Conservation (phyloP, 2,329 filamentous ascomycete genomes). For the Geosmithia morbida region DNA sequence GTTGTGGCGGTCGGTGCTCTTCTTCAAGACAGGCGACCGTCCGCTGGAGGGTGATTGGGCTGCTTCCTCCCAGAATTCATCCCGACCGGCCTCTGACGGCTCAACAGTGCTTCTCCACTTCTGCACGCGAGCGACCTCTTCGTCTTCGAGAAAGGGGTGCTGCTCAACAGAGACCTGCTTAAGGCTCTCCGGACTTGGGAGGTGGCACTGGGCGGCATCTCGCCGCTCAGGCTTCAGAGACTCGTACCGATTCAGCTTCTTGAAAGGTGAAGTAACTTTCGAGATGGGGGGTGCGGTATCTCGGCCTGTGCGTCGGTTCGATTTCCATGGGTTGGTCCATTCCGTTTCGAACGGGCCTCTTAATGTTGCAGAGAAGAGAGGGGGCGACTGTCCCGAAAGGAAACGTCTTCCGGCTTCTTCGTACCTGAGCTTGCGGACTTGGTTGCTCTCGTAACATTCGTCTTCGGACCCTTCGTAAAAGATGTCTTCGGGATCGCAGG, state of each 20-base stretch:
- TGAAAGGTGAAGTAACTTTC: neutral
- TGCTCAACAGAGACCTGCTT: constrained; percentile 4
- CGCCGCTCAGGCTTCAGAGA: neutral
- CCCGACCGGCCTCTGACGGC: neutral
- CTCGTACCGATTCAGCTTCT: neutral
- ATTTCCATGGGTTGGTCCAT: constrained; percentile 39
- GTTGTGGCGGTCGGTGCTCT: neutral
- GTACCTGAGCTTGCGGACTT: constrained; percentile 34
- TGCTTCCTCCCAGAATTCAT: neutral
- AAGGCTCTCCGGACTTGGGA: constrained; percentile 9
- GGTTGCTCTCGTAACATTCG: constrained; percentile 32
- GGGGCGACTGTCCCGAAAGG: constrained; percentile 37
- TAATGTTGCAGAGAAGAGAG: constrained; percentile 45
- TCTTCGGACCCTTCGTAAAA: constrained; percentile 43
- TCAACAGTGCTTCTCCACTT: constrained; percentile 1
- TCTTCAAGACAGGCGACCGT: neutral
- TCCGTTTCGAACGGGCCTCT: constrained; percentile 45
- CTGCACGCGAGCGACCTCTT: constrained; percentile 1
- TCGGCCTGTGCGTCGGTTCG: constrained; percentile 4
- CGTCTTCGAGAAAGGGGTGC: constrained; percentile 5
- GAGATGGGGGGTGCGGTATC: neutral
- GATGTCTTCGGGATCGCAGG: constrained; percentile 26
- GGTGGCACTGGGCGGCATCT: constrained; percentile 3
- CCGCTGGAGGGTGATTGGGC: neutral
- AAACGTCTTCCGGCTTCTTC: constrained; percentile 45